These are phyloP conservation scores for Pseudogymnoascus sp. DNA, from an alignment of 2,329 filamentous ascomycete species.

Conservation along the genomic window DNA sequence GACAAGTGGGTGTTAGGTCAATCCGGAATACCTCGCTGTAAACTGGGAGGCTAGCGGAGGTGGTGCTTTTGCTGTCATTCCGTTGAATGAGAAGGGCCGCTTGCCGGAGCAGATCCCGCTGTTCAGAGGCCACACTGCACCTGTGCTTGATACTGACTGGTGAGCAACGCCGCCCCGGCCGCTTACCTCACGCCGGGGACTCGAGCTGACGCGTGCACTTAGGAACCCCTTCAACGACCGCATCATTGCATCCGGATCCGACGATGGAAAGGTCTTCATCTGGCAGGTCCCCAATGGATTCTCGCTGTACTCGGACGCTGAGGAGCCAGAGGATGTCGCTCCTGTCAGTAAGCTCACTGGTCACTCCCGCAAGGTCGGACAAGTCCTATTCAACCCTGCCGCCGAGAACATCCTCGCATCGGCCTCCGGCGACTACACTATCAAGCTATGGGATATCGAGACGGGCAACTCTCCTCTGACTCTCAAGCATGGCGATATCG, in stretches of 20 bases:
- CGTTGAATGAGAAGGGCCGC: slow-evolving; percentile 80
- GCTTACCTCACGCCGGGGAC: not conserved
- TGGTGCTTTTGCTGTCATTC: slow-evolving; percentile 94
- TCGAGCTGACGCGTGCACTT: slow-evolving; percentile 16
- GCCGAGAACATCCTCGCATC: slow-evolving; percentile 94
- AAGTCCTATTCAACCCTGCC: slow-evolving; percentile 94
- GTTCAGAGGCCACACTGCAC: slow-evolving; percentile 91
- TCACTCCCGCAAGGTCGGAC: slow-evolving; percentile 93
- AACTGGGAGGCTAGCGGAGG: slow-evolving; percentile 98
- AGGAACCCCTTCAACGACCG: slow-evolving; percentile 96
- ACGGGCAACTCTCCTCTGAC: slow-evolving; percentile 65
- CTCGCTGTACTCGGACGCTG: slow-evolving; percentile 72
- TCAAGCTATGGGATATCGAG: slow-evolving; percentile 93
- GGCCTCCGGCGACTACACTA: slow-evolving; percentile 84
- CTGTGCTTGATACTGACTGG: slow-evolving; percentile 97
- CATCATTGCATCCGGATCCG: slow-evolving; percentile 84
- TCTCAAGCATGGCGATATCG: slow-evolving; percentile 81
- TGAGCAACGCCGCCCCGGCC: slow-evolving; percentile 34
- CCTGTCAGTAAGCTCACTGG: slow-evolving; percentile 76
- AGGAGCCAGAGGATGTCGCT: slow-evolving; percentile 72
- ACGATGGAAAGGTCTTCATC: slow-evolving; percentile 94
- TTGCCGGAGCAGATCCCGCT: slow-evolving; percentile 87
- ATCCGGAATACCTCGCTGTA: slow-evolving; percentile 90
- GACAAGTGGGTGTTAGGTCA: slow-evolving; percentile 52
- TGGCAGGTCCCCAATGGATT: slow-evolving; percentile 92